These are phyloP conservation scores for Pichia sp. DNA, from an alignment of 1,139 yeast genomes.

Conservation along the genomic window DNA sequence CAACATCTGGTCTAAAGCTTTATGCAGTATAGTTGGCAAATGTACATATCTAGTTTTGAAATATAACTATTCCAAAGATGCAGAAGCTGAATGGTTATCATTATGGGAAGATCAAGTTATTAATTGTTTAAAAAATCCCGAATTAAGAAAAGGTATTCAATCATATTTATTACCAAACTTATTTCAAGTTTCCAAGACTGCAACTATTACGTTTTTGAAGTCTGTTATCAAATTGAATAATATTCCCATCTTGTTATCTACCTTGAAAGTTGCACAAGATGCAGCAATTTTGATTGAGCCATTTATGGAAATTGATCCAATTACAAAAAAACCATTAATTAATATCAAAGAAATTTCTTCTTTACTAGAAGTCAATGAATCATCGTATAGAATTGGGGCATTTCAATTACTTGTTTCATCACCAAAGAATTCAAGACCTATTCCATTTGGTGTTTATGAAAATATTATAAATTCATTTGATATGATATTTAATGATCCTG, in stretches of 20 bases:
- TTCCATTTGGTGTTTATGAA: conserved; percentile 40
- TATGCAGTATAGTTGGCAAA: conserved; percentile 66
- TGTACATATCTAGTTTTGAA: conserved; percentile 44
- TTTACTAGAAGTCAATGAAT: conserved; percentile 38
- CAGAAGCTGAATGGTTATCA: conserved; percentile 39
- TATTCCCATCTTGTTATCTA: conserved; percentile 42
- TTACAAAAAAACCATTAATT: conserved; percentile 27
- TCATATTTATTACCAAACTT: conserved; percentile 58
- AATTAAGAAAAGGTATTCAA: conserved; percentile 43
- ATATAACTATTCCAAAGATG: conserved; percentile 27
- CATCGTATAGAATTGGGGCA: conserved; percentile 48
- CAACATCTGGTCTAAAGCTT: conserved; percentile 48
- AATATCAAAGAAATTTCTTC: conserved; percentile 32
- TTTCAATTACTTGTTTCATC: conserved; percentile 57
- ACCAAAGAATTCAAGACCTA: conserved; percentile 52
- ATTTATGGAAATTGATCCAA: conserved; percentile 32
- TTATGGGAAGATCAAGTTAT: conserved; percentile 45
- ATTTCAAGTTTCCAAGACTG: conserved; percentile 43
- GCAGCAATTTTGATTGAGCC: conserved; percentile 48
- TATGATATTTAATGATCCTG: conserved; percentile 51
- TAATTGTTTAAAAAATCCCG: conserved; percentile 30
- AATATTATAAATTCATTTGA: conserved; percentile 40
- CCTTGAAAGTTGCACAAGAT: conserved; percentile 61
- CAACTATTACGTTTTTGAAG: conserved; percentile 36
- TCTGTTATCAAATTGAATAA: conserved; percentile 24